Evolutionary conservation across 2,329 filamentous ascomycete species (phyloP), one percentile per base, ranked within the genome.

Genomic region (Pyrenophora seminiperda): DNA sequence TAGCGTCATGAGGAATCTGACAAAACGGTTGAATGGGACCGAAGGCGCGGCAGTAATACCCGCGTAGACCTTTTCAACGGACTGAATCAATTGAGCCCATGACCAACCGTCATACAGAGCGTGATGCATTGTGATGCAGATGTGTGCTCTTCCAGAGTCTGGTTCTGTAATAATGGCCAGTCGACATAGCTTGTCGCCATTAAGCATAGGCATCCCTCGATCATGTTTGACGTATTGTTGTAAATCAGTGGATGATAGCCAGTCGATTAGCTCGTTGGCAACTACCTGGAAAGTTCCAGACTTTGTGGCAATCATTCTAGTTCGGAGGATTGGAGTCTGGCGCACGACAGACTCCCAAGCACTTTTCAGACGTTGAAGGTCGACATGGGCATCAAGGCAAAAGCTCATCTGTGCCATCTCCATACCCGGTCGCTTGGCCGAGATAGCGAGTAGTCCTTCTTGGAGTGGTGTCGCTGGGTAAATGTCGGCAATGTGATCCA

Each of bases 41-140:
- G 14, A 30, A 30, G 20, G 20, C 6, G 31, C 13, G 20, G 15
- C 9, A 22, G 41, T 17, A 7, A 19, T 14, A 17, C 41, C 41
- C 15, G 18, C 18, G 30, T 44, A 44, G 18, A 27, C 41, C 29
- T 45, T 38, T 11, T 27, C 37, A 18, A 24, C 41, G 37, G 32
- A 40, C 5, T 30, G 29, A 13, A 47, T 40, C 5, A 52, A 43
- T 31, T 7, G 90, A 94, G 19, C 18, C 36, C 20, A 20, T 22
- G 36, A 38, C 82, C 86, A 90, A 0, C 91, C 91, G 63, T 96
- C 91, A 57, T 96, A 96, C n/a, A 95, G 77, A 2, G 90, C 89
- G 71, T 96, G 91, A 0, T 91, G 82, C 31, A 95, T 83, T 0
- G 89, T 91, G 1, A 24, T 29, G 14, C 95, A 69, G 5, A 81